Evolutionary conservation across 1,284 basidiomycete genomes (phyloP).

Genomic region (Lentinula novae-zelandiae): DNA sequence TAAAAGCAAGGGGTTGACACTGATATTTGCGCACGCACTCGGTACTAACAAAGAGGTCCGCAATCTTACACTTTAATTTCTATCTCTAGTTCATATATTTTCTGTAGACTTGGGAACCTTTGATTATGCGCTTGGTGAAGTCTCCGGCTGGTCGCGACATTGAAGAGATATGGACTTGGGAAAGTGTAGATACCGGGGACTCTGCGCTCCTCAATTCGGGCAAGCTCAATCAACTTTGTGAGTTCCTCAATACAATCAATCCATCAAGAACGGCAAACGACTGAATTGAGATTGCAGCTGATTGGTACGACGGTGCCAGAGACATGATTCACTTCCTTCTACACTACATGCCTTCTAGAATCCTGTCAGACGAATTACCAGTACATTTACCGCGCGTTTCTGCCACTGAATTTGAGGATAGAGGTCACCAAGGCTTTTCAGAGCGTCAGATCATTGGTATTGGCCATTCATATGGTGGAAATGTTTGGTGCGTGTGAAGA

Average conservation of each 20-base stretch:
- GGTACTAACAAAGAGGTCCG: constrained; percentile 79
- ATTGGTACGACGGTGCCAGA: constrained; percentile 68
- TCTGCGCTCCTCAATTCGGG: constrained; percentile 62
- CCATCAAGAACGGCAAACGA: neutral
- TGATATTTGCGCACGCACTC: constrained; percentile 77
- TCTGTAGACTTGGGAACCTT: constrained; percentile 63
- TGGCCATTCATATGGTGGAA: constrained; percentile 84
- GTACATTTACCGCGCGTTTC: constrained; percentile 47
- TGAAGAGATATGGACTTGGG: constrained; percentile 82
- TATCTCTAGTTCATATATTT: neutral
- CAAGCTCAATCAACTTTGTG: constrained; percentile 52
- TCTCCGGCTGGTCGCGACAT: constrained; percentile 32
- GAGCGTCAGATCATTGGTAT: constrained; percentile 47
- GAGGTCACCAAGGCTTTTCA: constrained; percentile 41
- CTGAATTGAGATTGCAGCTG: constrained; percentile 35
- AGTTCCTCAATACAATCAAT: constrained; percentile 21
- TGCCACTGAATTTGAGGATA: constrained; percentile 32
- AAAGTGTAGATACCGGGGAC: constrained; percentile 77
- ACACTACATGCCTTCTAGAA: constrained; percentile 48
- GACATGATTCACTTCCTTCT: constrained; percentile 73
- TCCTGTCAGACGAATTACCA: constrained; percentile 35
- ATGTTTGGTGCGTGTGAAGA: constrained; percentile 48
- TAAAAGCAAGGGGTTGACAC: constrained; percentile 43
- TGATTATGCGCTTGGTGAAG: constrained; percentile 45
- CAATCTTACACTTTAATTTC: constrained; percentile 13